Conservation (phyloP, 108 stramenopile species). For the Aurantiochytrium sp. region DNA sequence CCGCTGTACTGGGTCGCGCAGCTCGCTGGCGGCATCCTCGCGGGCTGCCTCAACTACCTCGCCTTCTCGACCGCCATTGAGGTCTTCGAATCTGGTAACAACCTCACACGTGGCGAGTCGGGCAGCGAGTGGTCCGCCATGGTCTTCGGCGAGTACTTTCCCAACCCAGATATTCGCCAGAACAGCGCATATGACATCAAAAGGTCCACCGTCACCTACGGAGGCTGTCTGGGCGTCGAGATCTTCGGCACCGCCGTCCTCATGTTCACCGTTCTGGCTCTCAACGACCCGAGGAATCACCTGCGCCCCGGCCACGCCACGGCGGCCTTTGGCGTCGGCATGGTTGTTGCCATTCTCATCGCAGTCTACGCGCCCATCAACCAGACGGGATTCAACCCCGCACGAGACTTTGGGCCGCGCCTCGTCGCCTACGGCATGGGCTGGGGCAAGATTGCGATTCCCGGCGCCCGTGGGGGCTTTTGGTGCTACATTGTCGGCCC, state of each 20-base stretch:
- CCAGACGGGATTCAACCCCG: neutral
- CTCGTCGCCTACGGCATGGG: neutral
- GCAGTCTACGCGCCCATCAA: neutral
- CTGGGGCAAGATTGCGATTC: neutral
- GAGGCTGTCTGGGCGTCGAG: neutral
- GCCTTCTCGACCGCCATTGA: neutral
- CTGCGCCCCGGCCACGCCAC: neutral
- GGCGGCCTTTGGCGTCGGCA: neutral
- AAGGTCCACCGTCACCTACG: neutral
- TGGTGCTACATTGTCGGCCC: constrained; percentile 18
- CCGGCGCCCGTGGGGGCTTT: neutral
- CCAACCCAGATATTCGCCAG: neutral
- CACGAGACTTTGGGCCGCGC: constrained; percentile 19
- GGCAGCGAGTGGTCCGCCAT: neutral
- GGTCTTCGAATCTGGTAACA: neutral
- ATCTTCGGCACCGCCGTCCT: neutral
- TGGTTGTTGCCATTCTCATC: neutral
- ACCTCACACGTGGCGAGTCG: neutral
- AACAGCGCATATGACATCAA: neutral
- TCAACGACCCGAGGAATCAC: neutral
- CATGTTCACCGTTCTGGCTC: neutral
- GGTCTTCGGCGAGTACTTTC: constrained; percentile 20
- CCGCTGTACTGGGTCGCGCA: neutral
- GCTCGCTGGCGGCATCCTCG: neutral
- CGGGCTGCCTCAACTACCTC: neutral